phyloP scores from a whole-genome alignment of 352 stramenopile genomes.

The Aphanomyces invadans region DNA sequence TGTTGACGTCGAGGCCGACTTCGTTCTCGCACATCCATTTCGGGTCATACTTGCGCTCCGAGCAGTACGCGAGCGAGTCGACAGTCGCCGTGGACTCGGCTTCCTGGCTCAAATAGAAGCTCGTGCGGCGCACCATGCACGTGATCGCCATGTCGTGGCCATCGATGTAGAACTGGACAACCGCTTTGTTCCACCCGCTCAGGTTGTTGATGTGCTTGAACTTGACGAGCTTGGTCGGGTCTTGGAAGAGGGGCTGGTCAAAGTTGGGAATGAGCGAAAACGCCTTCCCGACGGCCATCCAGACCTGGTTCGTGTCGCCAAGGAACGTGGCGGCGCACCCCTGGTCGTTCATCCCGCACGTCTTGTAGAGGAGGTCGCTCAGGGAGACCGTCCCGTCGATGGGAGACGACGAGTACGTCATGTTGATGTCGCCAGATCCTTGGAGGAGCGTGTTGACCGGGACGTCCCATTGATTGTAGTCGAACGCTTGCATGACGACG shows the following conservation, averaged over 20 bases:
- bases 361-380: slow-evolving; percentile 27
- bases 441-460: slow-evolving; percentile 27
- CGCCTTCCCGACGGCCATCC: slow-evolving; percentile 7
- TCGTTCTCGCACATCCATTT: slow-evolving; percentile 30
- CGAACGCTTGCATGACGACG: slow-evolving; percentile 24
- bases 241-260: slow-evolving; percentile 23
- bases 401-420: background rate
- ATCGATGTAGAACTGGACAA: slow-evolving; percentile 24
- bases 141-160: slow-evolving; percentile 21
- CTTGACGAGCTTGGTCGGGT: slow-evolving; percentile 3
- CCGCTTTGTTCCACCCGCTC: slow-evolving; percentile 25
- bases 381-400: slow-evolving; percentile 25
- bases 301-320: slow-evolving; percentile 23
- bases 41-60: slow-evolving; percentile 25
- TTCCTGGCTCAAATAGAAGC: slow-evolving; percentile 19
- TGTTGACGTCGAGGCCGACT: slow-evolving; percentile 19
- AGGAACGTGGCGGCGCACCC: slow-evolving; percentile 24
- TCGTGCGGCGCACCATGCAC: slow-evolving; percentile 25
- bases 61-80: slow-evolving; percentile 28
- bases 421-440: slow-evolving; percentile 1
- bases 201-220: slow-evolving; percentile 28
- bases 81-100: slow-evolving; percentile 18
- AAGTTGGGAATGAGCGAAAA: slow-evolving; percentile 18
- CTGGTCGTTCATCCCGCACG: slow-evolving; percentile 21
- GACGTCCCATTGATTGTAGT: slow-evolving; percentile 25